These are phyloP conservation scores for Olyra latifolia DNA, from an alignment of 176 grass and related monocot species.

Conservation along the genomic window DNA sequence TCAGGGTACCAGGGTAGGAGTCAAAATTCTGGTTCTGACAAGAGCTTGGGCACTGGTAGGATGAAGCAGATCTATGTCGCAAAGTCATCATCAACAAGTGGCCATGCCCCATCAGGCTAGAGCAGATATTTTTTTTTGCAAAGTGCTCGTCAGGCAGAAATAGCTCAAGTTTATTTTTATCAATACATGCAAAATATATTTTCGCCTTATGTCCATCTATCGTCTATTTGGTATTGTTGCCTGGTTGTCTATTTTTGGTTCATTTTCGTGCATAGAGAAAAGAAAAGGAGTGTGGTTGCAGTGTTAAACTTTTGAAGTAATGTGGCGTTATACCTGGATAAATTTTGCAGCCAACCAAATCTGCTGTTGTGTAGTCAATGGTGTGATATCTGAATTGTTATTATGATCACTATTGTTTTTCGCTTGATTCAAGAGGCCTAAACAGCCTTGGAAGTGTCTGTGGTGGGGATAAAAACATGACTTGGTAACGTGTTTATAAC, in stretches of 20 bases:
- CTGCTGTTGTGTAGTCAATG: slow-evolving; percentile 14
- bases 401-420: slow-evolving; percentile 32
- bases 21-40: slow-evolving; percentile 61
- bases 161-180: neutral
- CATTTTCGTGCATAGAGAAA: slow-evolving; percentile 40
- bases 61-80: slow-evolving; percentile 96
- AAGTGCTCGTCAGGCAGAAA: neutral
- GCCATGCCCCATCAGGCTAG: slow-evolving; percentile 41
- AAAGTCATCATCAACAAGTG: slow-evolving; percentile 51
- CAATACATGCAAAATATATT: slow-evolving; percentile 31
- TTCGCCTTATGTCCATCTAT: neutral
- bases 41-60: slow-evolving; percentile 63
- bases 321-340: slow-evolving; percentile 19
- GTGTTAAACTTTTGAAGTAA: slow-evolving; percentile 17
- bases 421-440: neutral
- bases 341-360: slow-evolving; percentile 36
- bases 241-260: slow-evolving; percentile 40
- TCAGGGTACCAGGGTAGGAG: slow-evolving; percentile 60
- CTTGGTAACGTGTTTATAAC: slow-evolving; percentile 25
- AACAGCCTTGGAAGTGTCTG: neutral
- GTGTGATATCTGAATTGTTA: slow-evolving; percentile 28
- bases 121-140: slow-evolving; percentile 15
- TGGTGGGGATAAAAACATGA: slow-evolving; percentile 18
- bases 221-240: slow-evolving; percentile 29
- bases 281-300: slow-evolving; percentile 27